Base-by-base conservation (phyloP, 257 asterid species). In the Solanum pimpinellifolium region DNA sequence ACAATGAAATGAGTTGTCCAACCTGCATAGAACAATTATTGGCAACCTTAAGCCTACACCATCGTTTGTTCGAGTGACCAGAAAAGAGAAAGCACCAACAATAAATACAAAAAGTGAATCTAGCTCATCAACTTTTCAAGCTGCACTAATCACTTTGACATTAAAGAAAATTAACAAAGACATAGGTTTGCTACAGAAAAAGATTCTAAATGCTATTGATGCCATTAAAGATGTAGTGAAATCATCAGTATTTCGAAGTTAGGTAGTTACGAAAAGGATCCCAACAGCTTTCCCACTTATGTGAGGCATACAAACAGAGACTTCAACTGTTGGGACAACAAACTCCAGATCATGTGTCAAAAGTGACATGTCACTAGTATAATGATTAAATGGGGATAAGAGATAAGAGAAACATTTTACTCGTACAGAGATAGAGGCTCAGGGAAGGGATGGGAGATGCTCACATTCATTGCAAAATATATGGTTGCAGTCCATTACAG, bases 401-500 rank as follows among this genome's bases (percentile, higher is more conserved):
- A 47, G 68, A 47, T 80, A 80, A 80, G 37, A 47, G 85, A 80
- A 80, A 29, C 44, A 80, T 68, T 16, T 4, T 47, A 80, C 27
- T 47, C 85, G 7, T 80, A 47, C 65, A 84, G 80, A 84, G 60
- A 62, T 25, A 29, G 85, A 80, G 18, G 42, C 84, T 31, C 14
- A 33, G 46, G 42, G 14, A 25, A 78, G 86, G 86, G 7, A 70
- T 76, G 70, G 41, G 35, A 20, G 76, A 81, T 87, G 68, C 94
- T 94, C 88, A 94, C 97, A 94, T 27, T 87, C 88, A 86, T 92
- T 89, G 94, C 97, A 94, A 91, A 92, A 94, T 65, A 90, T 86
- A 89, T 93, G 97, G 90, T 95, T 94, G 86, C 97, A 94, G 14
- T 93, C 94, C 94, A 92, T 93, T 46, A 86, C 85, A 25, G 94